A percentile compares a stretch with the other conserved stretches of the same genome.
phyloP scores from a whole-genome alignment of 768 basidiomycete genomes.

The Termitomyces sp. region DNA sequence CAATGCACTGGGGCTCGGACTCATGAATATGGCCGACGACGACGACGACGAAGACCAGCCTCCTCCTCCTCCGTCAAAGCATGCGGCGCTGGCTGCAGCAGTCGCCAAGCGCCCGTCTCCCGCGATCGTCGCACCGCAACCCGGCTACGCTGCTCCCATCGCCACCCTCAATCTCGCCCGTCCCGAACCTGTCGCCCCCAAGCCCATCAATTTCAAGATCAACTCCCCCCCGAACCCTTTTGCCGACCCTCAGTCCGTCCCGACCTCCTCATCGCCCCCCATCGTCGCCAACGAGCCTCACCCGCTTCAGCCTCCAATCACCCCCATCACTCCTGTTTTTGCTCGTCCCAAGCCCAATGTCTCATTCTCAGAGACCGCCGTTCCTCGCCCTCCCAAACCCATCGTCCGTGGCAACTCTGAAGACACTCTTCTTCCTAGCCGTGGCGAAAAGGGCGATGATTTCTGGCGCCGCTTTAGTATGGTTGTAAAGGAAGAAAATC shows the following conservation, averaged over 20 bases:
- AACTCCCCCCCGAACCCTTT: constrained; percentile 1
- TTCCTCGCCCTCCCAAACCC: constrained; percentile 32
- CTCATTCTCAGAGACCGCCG: constrained; percentile 40
- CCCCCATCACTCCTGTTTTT: constrained; percentile 78
- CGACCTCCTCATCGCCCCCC: constrained; percentile 28
- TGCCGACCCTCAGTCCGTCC: constrained; percentile 5
- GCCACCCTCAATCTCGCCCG: constrained; percentile 59
- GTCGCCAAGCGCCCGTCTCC: constrained; percentile 21
- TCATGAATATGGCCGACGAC: constrained; percentile 44
- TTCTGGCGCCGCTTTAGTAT: constrained; percentile 88
- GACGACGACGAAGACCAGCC: constrained; percentile 36
- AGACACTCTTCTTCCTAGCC: constrained; percentile 60
- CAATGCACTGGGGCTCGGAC: constrained; percentile 48
- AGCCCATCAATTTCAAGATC: constrained; percentile 16
- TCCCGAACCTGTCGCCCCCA: constrained; percentile 38
- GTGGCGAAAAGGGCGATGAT: constrained; percentile 76
- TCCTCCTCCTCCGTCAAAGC: constrained; percentile 14
- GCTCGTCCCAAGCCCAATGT: constrained; percentile 52
- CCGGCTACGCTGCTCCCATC: constrained; percentile 72
- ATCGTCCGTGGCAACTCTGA: constrained; percentile 72
- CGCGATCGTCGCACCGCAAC: constrained; percentile 62
- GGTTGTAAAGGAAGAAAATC: constrained; percentile 66
- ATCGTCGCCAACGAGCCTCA: constrained; percentile 57
- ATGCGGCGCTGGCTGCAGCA: not conserved
- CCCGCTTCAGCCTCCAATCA: constrained; percentile 72